Evolutionary conservation across 192 early-diverging fungal species (phyloP), one percentile per base, ranked within the genome.

Genomic region (Coemansia sp.): DNA sequence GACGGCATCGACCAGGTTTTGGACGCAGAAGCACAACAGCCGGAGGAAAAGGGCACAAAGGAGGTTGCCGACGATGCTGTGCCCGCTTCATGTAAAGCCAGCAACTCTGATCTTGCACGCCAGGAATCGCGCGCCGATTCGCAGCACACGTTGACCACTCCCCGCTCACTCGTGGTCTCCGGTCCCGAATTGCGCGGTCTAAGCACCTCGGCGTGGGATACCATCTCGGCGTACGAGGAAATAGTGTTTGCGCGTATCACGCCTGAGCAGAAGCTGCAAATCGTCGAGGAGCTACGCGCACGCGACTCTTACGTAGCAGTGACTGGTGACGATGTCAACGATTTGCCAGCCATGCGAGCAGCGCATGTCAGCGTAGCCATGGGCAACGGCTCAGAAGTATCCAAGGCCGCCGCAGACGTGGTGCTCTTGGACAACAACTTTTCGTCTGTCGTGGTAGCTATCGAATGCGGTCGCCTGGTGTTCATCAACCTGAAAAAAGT

Each of bases 291-390:
- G 68, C 84, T 92, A 60, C 88, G 92, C 64, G 79, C 76, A 8
- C 89, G 92, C 68, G 90, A 87, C 51, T 81, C 85, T 65, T 70
- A 87, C 5, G 93, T 97, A 8, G 94, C 89, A 2, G 92, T 95
- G n/a, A 95, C 93, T 32, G 95, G 95, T 64, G 95, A 97, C 73
- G 96, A 94, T 60, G 92, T 93, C 12, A 96, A 96, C 72, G 96
- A 97, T 66, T 87, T 93, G 53, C 93, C 94, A 20, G 93, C 96
- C n/a, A 86, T 98, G 57, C 94, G 91, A 62, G 89, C 90, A n/a
- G 94, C 96, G 11, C 86, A 95, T 69, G 87, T 98, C 36, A 94
- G 94, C 51, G 85, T 98, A 39, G 92, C 96, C 55, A 92, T 98
- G 86, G 95, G 90, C 12, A 76, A 83, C 62, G 94, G 94, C 43